These are phyloP conservation scores for Neofusicoccum sp. DNA, from an alignment of 2,329 filamentous ascomycete genomes.

Conservation along the genomic window DNA sequence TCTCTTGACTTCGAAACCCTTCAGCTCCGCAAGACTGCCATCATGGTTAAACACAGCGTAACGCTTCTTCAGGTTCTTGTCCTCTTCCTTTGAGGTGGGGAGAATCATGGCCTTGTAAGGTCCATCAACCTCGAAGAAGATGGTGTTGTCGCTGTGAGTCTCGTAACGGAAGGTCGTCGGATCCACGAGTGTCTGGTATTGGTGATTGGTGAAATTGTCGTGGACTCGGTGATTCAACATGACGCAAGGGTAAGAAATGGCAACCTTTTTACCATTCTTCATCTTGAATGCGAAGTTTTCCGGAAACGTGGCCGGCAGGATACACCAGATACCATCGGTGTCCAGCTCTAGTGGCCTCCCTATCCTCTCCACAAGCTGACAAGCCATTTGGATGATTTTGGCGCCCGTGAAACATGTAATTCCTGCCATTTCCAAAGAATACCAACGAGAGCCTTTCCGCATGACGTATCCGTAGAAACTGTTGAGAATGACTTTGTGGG, in stretches of 20 bases:
- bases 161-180: slow-evolving; percentile 81
- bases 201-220: slow-evolving; percentile 90
- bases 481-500: slow-evolving; percentile 98
- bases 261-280: slow-evolving; percentile 91
- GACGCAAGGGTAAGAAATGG: slow-evolving; percentile 97
- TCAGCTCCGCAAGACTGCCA: slow-evolving; percentile 89
- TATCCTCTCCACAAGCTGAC: slow-evolving; percentile 88
- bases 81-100: slow-evolving; percentile 96
- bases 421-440: slow-evolving; percentile 98
- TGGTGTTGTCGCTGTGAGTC: slow-evolving; percentile 97
- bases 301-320: slow-evolving; percentile 91
- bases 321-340: slow-evolving; percentile 99
- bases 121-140: slow-evolving; percentile 98
- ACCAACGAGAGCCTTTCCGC: slow-evolving; percentile 98
- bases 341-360: slow-evolving; percentile 91
- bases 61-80: slow-evolving; percentile 99
- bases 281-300: slow-evolving; percentile 95
- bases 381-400: slow-evolving; percentile 93
- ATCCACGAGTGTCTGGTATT: slow-evolving; percentile 89
- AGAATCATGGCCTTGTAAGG: slow-evolving; percentile 97
- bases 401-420: slow-evolving; percentile 96
- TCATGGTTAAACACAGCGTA: slow-evolving; percentile 99
- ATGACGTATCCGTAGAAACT: slow-evolving; percentile 99
- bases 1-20: slow-evolving; percentile 96
- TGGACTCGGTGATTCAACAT: slow-evolving; percentile 99